These are phyloP conservation scores for Xylaria sp. DNA, from an alignment of 2,329 filamentous ascomycete species.

Conservation along the genomic window DNA sequence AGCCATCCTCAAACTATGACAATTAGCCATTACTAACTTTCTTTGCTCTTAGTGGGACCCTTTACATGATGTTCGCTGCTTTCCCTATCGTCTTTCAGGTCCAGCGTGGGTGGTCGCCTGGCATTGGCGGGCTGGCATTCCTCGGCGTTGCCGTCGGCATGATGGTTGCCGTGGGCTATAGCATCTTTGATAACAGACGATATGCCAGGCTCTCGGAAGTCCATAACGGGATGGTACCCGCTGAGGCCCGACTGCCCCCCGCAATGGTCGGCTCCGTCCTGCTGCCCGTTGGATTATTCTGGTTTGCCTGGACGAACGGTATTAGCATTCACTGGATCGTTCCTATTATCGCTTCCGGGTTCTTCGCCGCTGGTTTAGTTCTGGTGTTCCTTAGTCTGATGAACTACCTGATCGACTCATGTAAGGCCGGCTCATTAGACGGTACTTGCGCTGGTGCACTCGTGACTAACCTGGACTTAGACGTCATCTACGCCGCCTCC, in stretches of 20 bases:
- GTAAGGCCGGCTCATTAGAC: slow-evolving; percentile 26
- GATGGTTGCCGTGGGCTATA: slow-evolving; percentile 58
- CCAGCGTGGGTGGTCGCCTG: slow-evolving; percentile 59
- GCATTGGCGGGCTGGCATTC: slow-evolving; percentile 66
- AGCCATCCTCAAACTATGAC: too few relatives aligned
- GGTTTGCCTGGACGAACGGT: slow-evolving; percentile 69
- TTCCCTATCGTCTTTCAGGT: slow-evolving; percentile 69
- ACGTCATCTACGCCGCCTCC: slow-evolving; percentile 73
- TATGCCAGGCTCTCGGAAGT: slow-evolving; percentile 50
- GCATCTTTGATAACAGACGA: slow-evolving; percentile 57
- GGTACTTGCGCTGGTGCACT: too few relatives aligned
- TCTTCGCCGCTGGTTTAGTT: slow-evolving; percentile 47
- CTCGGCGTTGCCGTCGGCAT: slow-evolving; percentile 71
- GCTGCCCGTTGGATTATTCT: slow-evolving; percentile 67
- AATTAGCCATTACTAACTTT: slow-evolving; percentile 6
- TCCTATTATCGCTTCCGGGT: slow-evolving; percentile 38
- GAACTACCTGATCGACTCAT: slow-evolving; percentile 62
- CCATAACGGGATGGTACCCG: slow-evolving; percentile 59
- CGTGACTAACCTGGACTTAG: slow-evolving; percentile 22
- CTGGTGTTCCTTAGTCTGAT: slow-evolving; percentile 60
- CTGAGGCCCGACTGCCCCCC: slow-evolving; percentile 66
- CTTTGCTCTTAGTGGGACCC: slow-evolving; percentile 42
- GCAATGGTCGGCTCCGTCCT: slow-evolving; percentile 64
- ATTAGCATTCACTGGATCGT: slow-evolving; percentile 58
- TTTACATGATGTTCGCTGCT: slow-evolving; percentile 63